These are phyloP conservation scores for Porodaedalea pini DNA, from an alignment of 1,284 basidiomycete genomes.

Conservation along the genomic window DNA sequence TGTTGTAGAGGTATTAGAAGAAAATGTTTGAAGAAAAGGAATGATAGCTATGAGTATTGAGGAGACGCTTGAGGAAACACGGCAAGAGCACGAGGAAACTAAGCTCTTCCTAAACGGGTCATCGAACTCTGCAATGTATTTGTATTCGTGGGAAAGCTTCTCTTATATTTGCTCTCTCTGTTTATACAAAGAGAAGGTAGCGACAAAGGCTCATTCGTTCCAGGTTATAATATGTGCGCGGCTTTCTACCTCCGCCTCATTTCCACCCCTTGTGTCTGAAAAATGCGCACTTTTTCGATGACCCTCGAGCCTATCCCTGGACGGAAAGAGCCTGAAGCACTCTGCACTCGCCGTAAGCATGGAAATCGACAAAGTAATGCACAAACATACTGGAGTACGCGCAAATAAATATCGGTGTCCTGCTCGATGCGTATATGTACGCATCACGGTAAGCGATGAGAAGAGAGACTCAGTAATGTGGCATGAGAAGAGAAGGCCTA, in stretches of 20 bases:
- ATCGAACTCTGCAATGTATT: neutral
- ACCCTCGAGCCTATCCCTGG: conserved; percentile 59
- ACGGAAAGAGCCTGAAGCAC: conserved; percentile 70
- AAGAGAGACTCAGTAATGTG: neutral
- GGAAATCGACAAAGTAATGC: conserved; percentile 25
- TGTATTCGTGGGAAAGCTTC: conserved; percentile 9
- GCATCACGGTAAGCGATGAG: neutral
- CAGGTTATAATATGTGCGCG: conserved; percentile 61
- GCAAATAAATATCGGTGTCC: conserved; percentile 67
- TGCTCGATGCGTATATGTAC: conserved; percentile 26
- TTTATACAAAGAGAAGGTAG: neutral
- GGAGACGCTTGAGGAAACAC: conserved; percentile 6
- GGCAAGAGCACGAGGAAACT: neutral
- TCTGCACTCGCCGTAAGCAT: conserved; percentile 36
- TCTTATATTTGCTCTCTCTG: neutral
- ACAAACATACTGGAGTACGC: conserved; percentile 42
- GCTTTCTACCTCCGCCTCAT: conserved; percentile 23
- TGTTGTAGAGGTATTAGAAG: conserved; percentile 34
- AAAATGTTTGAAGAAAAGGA: conserved; percentile 6
- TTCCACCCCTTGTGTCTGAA: conserved; percentile 53
- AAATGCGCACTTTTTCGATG: conserved; percentile 62
- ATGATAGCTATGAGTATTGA: conserved; percentile 13
- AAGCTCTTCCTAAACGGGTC: neutral
- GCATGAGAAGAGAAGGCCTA: conserved; percentile 31
- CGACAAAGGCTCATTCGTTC: conserved; percentile 28